Percentiles rank a stretch among this genome's conserved stretches.
phyloP scores from a whole-genome alignment of 2,329 filamentous ascomycete species.

The Simplicillium sp. region DNA sequence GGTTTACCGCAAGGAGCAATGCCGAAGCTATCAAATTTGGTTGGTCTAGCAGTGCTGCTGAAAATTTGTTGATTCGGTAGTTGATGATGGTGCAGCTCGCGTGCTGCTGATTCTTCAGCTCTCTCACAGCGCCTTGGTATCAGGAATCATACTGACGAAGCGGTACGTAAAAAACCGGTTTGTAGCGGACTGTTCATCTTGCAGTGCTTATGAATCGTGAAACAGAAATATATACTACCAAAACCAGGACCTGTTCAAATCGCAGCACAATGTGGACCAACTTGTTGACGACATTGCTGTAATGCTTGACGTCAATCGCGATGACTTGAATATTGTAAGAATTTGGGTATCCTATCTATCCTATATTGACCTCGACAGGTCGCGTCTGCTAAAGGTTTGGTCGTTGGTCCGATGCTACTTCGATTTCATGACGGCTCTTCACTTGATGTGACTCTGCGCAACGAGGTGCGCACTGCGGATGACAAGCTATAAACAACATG shows the following conservation, averaged over 20 bases:
- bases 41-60: conserved; percentile 17
- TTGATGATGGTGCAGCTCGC: conserved; percentile 31
- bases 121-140: conserved; percentile 47
- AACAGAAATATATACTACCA: conserved; percentile 72
- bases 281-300: conserved; percentile 67
- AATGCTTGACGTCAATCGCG: conserved; percentile 55
- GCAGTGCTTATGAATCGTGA: neutral
- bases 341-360: neutral
- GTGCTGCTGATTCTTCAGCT: conserved; percentile 50
- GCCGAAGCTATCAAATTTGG: conserved; percentile 43
- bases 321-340: conserved; percentile 60
- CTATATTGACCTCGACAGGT: conserved; percentile 34
- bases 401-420: conserved; percentile 49
- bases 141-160: conserved; percentile 49
- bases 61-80: conserved; percentile 1
- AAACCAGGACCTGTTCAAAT: conserved; percentile 60
- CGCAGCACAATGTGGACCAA: conserved; percentile 58
- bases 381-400: conserved; percentile 63
- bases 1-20: conserved; percentile 37
- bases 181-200: neutral
- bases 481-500: conserved; percentile 6
- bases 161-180: conserved; percentile 30
- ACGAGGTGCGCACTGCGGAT: conserved; percentile 13
- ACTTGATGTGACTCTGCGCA: conserved; percentile 19
- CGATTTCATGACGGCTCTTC: conserved; percentile 31